Evolutionary conservation across 1,284 basidiomycete genomes (phyloP), one percentile per base, ranked within the genome.

Genomic region (Ceratobasidium sp.): DNA sequence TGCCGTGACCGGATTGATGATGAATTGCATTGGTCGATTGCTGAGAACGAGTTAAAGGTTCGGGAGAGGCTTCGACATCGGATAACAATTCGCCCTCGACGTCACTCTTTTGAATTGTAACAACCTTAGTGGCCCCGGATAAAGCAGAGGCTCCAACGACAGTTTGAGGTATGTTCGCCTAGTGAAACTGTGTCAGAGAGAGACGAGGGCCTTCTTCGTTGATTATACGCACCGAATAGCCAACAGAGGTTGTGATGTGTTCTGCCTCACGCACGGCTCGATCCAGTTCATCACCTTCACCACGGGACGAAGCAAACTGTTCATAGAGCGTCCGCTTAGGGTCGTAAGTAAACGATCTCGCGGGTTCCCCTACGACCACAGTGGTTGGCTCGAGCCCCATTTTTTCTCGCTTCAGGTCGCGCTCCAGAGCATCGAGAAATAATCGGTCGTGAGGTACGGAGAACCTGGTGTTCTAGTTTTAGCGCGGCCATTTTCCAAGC

Each of bases 401-500:
- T 82, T 95, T 96, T 80, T 96, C 94, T 50, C 94, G 87, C 82
- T 96, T 96, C 71, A 96, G 86, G 79, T 97, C 94, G 61, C 94
- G 91, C 80, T 97, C 94, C 46, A 97, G 86, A 30, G 94, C 94
- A 78, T 97, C 94, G 61, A 97, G 88, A 84, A 97, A 96, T 62
- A 97, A 89, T n/a, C 94, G 90, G 80, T 97, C 94, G 76, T 97
- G 94, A 2, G 94, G 94, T 12, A 97, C 94, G 1, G 88, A 90
- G 80, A 89, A 90, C 88, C 88, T 89, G n/a, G n/a, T n/a, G n/a
- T n/a, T n/a, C n/a, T n/a, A n/a, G n/a, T n/a, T n/a, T n/a, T n/a
- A n/a, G n/a, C n/a, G n/a, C n/a, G n/a, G n/a, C n/a, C n/a, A n/a
- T n/a, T n/a, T n/a, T n/a, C n/a, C n/a, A n/a, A n/a, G n/a, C n/a